Evolutionary conservation across 805 yeast genomes (phyloP), one percentile per base, ranked within the genome.

Genomic region (Candida ipomoeae): DNA sequence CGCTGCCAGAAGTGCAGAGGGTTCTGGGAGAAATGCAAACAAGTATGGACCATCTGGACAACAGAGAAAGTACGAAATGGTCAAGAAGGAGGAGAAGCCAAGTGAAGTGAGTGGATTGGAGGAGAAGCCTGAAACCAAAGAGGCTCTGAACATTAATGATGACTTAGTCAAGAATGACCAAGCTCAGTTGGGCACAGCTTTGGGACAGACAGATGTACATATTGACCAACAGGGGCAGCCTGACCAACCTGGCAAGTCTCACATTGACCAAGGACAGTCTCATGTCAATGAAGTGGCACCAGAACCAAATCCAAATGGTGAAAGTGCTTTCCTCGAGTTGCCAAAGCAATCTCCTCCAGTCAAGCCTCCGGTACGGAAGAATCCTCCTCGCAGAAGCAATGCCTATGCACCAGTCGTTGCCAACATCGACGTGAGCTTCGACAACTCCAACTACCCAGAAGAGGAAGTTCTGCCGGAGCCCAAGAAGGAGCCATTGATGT

Each of bases 371-470:
- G 45, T 20, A 5, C n/a, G 21, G 31, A 42, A 18, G 15, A 33
- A 14, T 3, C n/a, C 29, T 11, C 31, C 45, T 42, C 45, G 34
- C 45, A 33, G 45, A 21, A 42, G 45, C 23, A 48, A 50, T 20
- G 10, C 37, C 10, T 38, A 48, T n/a, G 44, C 51, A 8, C 47
- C 51, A 11, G 36, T 50, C 13, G 44, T n/a, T 23, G 48, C 63
- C 2, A 68, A 69, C 45, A 55, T 68, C 15, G 74, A 70, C 45
- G 67, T 64, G 23, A 66, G 71, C 40, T 70, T 67, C 51, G 72
- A 69, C 34, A 54, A 52, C 10, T 61, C 55, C 6, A 29, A 18
- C n/a, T 51, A 48, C 8, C 48, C 48, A 6, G 57, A 52, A 10
- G 32, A 43, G 6, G 53, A 50, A 2, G 48, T 37, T 6, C 48